Evolutionary conservation across 257 asterid species (phyloP).

Genomic region (Plectranthus barbatus): DNA sequence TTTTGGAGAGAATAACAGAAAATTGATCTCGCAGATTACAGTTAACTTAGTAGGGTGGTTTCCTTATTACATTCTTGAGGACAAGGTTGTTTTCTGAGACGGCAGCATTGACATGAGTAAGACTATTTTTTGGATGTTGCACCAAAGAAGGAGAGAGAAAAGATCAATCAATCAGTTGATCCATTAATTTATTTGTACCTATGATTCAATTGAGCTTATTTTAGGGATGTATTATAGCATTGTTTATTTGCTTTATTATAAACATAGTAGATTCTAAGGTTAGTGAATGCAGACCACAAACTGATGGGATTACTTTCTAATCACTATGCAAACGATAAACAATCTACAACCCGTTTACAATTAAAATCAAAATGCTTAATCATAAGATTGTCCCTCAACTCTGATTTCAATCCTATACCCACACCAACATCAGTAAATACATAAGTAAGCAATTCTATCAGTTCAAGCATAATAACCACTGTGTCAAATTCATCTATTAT

Average conservation of each 20-base stretch:
- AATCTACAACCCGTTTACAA: not conserved
- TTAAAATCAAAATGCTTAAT: not conserved
- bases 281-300: not conserved
- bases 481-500: not conserved
- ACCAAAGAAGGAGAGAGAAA: not conserved
- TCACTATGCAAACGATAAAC: not conserved
- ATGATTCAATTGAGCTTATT: not conserved
- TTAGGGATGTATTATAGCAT: not conserved
- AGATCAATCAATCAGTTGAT: not conserved
- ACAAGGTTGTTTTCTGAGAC: not conserved
- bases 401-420: not conserved
- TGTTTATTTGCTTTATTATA: not conserved
- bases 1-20: not conserved
- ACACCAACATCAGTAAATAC: too few species aligned
- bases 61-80: not conserved
- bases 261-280: not conserved
- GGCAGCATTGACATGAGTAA: not conserved
- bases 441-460: too few species aligned
- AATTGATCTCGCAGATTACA: not conserved
- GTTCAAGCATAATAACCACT: not conserved
- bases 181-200: not conserved
- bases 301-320: not conserved
- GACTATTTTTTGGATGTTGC: not conserved
- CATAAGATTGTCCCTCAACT: not conserved
- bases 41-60: not conserved